These are phyloP conservation scores for Chalaropsis thielavioides DNA, from an alignment of 2,329 filamentous ascomycete genomes.

Conservation along the genomic window DNA sequence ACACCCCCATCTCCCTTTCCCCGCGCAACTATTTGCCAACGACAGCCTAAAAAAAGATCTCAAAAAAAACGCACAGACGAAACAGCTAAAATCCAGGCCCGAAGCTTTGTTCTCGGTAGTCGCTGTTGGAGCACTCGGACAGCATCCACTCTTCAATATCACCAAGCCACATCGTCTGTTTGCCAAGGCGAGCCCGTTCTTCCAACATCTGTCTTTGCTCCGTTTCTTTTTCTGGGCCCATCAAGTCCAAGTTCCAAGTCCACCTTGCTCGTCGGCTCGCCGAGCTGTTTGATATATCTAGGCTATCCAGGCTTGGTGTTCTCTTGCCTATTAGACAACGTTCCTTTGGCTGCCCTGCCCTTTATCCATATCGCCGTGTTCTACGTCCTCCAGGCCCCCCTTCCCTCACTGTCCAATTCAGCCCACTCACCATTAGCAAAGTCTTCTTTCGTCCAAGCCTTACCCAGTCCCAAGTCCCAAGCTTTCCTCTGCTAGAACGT, in stretches of 20 bases:
- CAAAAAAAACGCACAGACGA: constrained; percentile 6
- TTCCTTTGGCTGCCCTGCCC: too few relatives aligned
- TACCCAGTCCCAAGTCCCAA: not conserved
- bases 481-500: not conserved
- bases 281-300: not conserved
- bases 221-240: not conserved
- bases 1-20: not conserved
- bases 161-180: not conserved
- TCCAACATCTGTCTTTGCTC: not conserved
- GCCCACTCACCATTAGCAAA: not conserved
- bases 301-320: not conserved
- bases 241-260: too few relatives aligned
- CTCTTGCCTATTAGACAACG: not conserved
- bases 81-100: constrained; percentile 3
- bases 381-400: too few relatives aligned
- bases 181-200: not conserved
- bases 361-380: too few relatives aligned
- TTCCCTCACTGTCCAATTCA: too few relatives aligned
- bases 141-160: not conserved
- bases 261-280: not conserved
- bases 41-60: constrained; percentile 4
- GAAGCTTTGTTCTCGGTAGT: constrained; percentile 3
- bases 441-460: not conserved
- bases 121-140: not conserved
- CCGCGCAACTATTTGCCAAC: not conserved